Base-by-base conservation (phyloP, 1,284 basidiomycete species). In the Trametes pubescens region DNA sequence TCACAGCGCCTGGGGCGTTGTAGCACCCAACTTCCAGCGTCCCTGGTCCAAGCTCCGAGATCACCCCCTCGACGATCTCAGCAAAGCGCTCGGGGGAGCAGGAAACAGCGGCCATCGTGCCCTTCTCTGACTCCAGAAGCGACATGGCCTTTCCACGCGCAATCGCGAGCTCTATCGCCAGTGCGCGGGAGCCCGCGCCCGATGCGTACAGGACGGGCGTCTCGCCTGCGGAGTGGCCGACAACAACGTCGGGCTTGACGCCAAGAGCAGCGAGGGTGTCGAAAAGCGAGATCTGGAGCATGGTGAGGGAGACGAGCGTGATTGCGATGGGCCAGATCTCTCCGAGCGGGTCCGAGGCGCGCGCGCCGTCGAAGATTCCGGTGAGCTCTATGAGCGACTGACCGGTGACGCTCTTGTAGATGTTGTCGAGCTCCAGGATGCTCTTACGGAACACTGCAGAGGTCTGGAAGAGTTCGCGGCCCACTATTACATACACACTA, bases 141-240 rank as follows among this genome's bases (percentile, higher is more conserved):
- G 72, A 59, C 69, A 83, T 75, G 2, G 79, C 76, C 21, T 64
- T 66, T 1, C 78, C 78, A 14, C 81, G 75, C 48, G 74, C 75
- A 35, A 82, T 78, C 1, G 81, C 76, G 4, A 83, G 57, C 66
- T 81, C 70, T 18, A 84, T 56, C 2, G 78, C 79, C 75, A 82
- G 75, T 7, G 69, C 75, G 57, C 76, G 78, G 0, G 59, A 65
- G 2, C 70, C 75, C 6, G 81, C 77, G 6, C 81, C 82, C 6
- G 78, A 81, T 0, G 80, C 79, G 62, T 82, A 83, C 3, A 82
- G 55, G 16, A 82, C 62, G 0, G 80, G 78, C 1, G 81, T 79
- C 67, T 84, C 82, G 2, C 80, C 80, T 2, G 76, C 75, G 2
- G 78, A 80, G 69, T 81, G 80, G 0, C 81, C 82, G 13, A 82